A percentile compares a stretch with the other conserved stretches of the same genome.
phyloP scores from a whole-genome alignment of 2,329 filamentous ascomycete species.

The Colletotrichum tropicale region DNA sequence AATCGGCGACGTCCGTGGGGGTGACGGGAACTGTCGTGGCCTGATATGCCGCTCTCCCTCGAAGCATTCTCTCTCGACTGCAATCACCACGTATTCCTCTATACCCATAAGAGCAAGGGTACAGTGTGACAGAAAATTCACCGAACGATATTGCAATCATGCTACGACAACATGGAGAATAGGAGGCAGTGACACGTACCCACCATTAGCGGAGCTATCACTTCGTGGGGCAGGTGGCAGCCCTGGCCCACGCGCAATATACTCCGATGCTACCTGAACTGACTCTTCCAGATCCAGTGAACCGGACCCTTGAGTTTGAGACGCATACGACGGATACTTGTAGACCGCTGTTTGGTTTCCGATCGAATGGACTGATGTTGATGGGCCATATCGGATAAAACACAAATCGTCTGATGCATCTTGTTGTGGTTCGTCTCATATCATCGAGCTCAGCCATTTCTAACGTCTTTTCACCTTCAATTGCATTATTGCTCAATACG shows the following conservation, averaged over 20 bases:
- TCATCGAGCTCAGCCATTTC: background rate
- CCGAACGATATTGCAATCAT: background rate
- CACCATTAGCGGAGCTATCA: background rate
- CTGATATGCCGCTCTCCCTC: background rate
- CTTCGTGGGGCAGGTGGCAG: background rate
- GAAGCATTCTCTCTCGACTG: background rate
- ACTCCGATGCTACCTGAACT: background rate
- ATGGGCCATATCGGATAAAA: background rate
- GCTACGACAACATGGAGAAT: background rate
- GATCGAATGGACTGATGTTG: background rate
- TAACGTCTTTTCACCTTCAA: background rate
- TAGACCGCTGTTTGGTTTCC: background rate
- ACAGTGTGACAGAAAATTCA: background rate
- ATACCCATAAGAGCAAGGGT: background rate
- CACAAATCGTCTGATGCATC: background rate
- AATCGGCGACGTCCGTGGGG: background rate
- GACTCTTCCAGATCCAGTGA: background rate
- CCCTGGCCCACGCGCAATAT: background rate
- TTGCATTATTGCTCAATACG: background rate
- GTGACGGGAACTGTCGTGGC: background rate
- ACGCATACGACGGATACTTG: background rate
- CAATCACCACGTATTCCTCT: background rate
- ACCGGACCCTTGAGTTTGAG: background rate
- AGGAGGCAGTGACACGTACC: background rate
- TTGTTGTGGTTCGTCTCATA: background rate